Evolutionary conservation across 257 asterid species (phyloP), one percentile per base, ranked within the genome.

Genomic region (Echium plantagineum): DNA sequence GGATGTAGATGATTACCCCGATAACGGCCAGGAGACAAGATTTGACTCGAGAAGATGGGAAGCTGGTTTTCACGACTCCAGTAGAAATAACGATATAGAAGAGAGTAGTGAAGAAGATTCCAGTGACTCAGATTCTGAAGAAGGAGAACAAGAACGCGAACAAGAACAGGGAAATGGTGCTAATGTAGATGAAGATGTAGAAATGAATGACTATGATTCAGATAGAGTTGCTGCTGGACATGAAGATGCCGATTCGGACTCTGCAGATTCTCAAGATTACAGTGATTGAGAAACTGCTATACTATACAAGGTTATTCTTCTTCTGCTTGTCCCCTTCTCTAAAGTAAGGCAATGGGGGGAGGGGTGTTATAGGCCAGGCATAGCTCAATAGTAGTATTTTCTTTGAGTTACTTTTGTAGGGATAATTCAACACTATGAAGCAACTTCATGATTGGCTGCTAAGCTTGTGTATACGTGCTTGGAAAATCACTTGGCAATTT

Each of bases 251-350:
- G 67, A 69, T 28, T 82, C 85, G 0, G 89, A 74, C n/a, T 87
- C 96, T 19, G 52, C 60, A 16, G 83, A 16, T 10, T 82, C 91
- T 4, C 91, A 81, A 54, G 91, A 83, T 53, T 82, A 87, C 68
- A 87, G 96, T 55, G 89, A 87, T 69, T 83, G 68, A 85, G 64
- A 57, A 16, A 31, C 32, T 58, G 13, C 19, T 55, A 26, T 10
- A 21, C 16, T 1, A 63, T n/a, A 52, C 16, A 42, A 42, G 3
- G 49, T 42, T 15, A 1, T 13, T 42, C 49, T 42, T 42, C 49
- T 42, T 42, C 10, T 42, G 49, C 10, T 0, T 42, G 8, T 35
- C 47, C 15, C 47, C 47, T 35, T n/a, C n/a, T n/a, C n/a, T 35
- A 5, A 35, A 1, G 10, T 13, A 35, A 35, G 47, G 46, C 46